Evolutionary conservation across 192 early-diverging fungal species (phyloP).

Genomic region (Backusella luteola): DNA sequence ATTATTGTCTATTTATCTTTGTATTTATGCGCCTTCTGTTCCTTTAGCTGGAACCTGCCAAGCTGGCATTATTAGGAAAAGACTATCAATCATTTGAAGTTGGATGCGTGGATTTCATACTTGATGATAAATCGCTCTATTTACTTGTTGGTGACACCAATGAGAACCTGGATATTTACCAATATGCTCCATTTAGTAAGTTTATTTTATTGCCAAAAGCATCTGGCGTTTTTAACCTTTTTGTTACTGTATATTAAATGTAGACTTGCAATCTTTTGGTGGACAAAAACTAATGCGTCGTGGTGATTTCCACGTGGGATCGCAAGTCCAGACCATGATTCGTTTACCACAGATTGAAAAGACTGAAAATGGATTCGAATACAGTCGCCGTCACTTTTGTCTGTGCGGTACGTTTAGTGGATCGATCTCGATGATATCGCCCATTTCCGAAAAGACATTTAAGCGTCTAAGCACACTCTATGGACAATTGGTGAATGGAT

Average conservation of each 20-base stretch:
- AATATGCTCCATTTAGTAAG: conserved; percentile 87
- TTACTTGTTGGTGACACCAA: conserved; percentile 85
- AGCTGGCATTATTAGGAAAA: conserved; percentile 83
- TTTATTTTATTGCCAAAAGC: background rate
- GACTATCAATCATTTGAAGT: conserved; percentile 83
- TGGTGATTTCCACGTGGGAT: conserved; percentile 86
- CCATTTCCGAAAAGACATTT: conserved; percentile 89
- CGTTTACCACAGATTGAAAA: conserved; percentile 49
- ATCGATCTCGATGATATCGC: conserved; percentile 60
- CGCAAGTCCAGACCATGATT: conserved; percentile 69
- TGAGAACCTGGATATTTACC: conserved; percentile 77
- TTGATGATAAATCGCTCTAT: conserved; percentile 68
- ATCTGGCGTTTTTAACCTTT: background rate
- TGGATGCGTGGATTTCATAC: conserved; percentile 70
- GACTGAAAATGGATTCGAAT: conserved; percentile 35
- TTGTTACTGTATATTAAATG: background rate
- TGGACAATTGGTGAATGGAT: conserved; percentile 77
- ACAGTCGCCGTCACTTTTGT: conserved; percentile 33
- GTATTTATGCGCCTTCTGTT: background rate
- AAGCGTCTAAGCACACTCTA: conserved; percentile 86
- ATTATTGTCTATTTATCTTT: background rate
- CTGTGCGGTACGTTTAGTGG: conserved; percentile 70
- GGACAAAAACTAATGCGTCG: conserved; percentile 88
- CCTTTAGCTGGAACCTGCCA: conserved; percentile 79
- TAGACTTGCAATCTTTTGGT: conserved; percentile 83